Conservation (phyloP, 176 grass and related monocot species). For the Leersia perrieri region DNA sequence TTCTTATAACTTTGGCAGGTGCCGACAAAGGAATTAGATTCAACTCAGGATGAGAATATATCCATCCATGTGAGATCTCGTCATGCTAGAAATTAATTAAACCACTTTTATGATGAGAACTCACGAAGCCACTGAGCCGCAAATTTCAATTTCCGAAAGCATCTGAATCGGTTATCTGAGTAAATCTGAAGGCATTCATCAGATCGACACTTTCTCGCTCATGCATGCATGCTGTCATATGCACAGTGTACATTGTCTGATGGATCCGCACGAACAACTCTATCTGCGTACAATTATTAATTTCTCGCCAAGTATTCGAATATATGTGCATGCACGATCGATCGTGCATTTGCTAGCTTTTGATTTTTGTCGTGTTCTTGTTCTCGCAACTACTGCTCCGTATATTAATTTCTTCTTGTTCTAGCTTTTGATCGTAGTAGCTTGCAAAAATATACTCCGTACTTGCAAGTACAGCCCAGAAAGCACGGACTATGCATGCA, state of each 20-base stretch:
- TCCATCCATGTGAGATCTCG: neutral
- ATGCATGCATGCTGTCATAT: neutral
- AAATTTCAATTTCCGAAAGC: neutral
- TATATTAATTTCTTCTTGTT: no score
- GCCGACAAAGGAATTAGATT: neutral
- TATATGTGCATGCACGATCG: neutral
- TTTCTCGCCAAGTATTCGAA: neutral
- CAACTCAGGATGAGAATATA: neutral
- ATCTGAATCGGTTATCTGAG: neutral
- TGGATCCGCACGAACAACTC: neutral
- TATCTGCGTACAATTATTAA: neutral
- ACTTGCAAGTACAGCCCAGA: no score
- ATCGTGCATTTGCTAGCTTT: neutral
- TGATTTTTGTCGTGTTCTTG: neutral
- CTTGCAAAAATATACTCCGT: no score
- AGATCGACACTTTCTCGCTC: neutral
- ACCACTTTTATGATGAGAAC: neutral
- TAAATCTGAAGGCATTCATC: neutral
- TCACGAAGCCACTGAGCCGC: neutral
- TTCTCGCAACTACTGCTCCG: no score
- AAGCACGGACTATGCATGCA: no score
- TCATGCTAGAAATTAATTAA: no score
- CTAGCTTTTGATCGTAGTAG: no score
- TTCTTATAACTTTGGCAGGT: neutral
- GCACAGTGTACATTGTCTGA: neutral